These are phyloP conservation scores for Corynespora cassiicola DNA, from an alignment of 2,329 filamentous ascomycete species.

Conservation along the genomic window DNA sequence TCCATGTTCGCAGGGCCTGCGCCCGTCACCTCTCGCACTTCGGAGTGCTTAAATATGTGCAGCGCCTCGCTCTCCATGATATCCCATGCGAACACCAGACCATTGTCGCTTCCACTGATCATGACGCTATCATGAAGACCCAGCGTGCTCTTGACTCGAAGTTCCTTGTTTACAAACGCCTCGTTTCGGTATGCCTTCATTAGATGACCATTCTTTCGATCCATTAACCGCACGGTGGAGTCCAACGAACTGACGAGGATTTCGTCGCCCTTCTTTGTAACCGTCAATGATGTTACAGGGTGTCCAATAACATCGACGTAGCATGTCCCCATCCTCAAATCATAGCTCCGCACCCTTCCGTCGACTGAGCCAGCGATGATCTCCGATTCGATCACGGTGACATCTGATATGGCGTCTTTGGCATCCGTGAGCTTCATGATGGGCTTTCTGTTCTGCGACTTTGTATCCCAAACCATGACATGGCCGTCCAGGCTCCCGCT, in stretches of 20 bases:
- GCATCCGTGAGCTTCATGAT: conserved; percentile 78
- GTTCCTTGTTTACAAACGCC: conserved; percentile 67
- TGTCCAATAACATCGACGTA: conserved; percentile 47
- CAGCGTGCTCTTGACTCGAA: conserved; percentile 78
- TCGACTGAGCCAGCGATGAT: conserved; percentile 84
- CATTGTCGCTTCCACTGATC: conserved; percentile 81
- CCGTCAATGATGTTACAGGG: conserved; percentile 75
- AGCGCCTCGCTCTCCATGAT: conserved; percentile 74
- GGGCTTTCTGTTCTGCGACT: conserved; percentile 59
- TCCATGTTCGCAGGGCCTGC: conserved; percentile 35
- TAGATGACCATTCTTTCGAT: conserved; percentile 75
- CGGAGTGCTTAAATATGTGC: conserved; percentile 62
- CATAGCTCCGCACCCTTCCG: conserved; percentile 80
- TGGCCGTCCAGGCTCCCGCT: conserved; percentile 77
- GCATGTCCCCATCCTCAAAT: conserved; percentile 76
- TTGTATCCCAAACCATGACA: conserved; percentile 69
- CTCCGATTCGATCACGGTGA: conserved; percentile 52
- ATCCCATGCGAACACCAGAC: conserved; percentile 82
- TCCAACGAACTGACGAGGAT: conserved; percentile 79
- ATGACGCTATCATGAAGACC: conserved; percentile 80
- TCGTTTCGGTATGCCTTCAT: conserved; percentile 72
- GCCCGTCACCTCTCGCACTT: conserved; percentile 33
- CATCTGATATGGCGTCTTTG: conserved; percentile 67
- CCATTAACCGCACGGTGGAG: conserved; percentile 79
- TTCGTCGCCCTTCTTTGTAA: conserved; percentile 76